Evolutionary conservation across 2,329 filamentous ascomycete species (phyloP), one percentile per base, ranked within the genome.

Genomic region (Beauveria scarabaeidicola): DNA sequence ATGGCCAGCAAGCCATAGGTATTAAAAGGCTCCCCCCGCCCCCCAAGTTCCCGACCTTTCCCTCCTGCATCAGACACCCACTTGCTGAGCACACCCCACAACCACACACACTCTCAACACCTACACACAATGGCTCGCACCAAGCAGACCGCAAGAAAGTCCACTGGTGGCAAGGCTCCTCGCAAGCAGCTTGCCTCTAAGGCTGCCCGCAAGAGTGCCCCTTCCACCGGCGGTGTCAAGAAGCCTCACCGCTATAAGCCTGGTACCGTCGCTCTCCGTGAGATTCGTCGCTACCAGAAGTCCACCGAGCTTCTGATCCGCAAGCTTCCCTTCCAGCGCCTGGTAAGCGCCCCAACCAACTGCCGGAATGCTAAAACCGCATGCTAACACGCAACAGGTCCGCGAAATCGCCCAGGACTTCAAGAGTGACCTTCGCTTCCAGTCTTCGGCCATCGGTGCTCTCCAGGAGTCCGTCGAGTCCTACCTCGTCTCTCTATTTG

Each of bases 141-240:
- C 65, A 85, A 85, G 81, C 82, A 85, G 74, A 85, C 81, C 70
- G 84, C 84, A 70, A 83, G 85, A 74, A 87, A 96, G 83, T 88
- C 86, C 76, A 89, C 86, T 70, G 86, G 86, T 85, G 86, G 86
- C 82, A 88, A 89, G 82, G 86, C 86, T 69, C 85, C 85, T 64
- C 84, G 86, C 79, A 99, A 99, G 90, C 92, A 97, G 86, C 91
- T 97, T 74, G 93, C 93, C 71, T 96, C 92, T 84, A 97, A 97
- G 90, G 94, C 93, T 68, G 93, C 94, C 73, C 92, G 94, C 82
- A 99, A 99, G 88, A 91, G 88, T 71, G 93, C 94, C 63, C 94
- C 94, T 69, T 96, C 91, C 65, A 97, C 94, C 76, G 94, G 93
- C 72, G 89, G 89, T 87, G 89, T 93, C 85, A 94, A 94, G 89